Base-by-base conservation (phyloP, 208 protist genomes). In the Strigomonas galati region DNA sequence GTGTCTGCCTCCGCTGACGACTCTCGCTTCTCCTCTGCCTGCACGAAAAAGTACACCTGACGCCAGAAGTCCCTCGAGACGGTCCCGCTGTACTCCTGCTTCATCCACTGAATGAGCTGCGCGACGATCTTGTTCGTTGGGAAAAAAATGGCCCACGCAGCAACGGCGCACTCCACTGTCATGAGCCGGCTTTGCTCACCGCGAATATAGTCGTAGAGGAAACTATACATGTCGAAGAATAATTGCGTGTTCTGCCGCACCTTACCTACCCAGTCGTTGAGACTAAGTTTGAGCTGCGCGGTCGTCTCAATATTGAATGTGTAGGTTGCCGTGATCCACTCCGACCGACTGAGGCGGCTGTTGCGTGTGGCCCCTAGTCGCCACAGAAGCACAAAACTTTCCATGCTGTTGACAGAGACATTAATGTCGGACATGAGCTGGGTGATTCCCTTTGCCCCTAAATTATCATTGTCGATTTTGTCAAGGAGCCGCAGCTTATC, bases 141-240 rank as follows among this genome's bases (percentile, higher is more conserved):
- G 49, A 97, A 83, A 7, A 97, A 72, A 3, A 92, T 67, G 15
- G 74, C 54, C 91, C 91, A 97, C 35, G 76, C 82, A 0, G 55
- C 65, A 2, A 79, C 66, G 0, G 91, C 89, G 23, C 30, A 81
- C 37, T 59, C 56, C 35, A 56, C 44, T 43, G 75, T 58, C 83
- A 93, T 85, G 48, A 82, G 59, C 26, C 87, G 84, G 46, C 82
- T 76, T 10, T 80, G 71, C 57, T 97, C 91, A 21, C 89, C 89
- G 28, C 91, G 78, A 46, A 94, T 69, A 57, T 84, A 94, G 70
- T 97, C 91, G 69, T 95, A 97, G 14, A 93, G 30, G 49, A 85
- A 88, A 61, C 84, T 84, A 67, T 93, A 94, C 73, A 93, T 91
- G 12, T 88, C 75, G 10, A 62, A 60, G 52, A 93, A 97, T 10